Percentiles rank a stretch among this genome's conserved stretches.
These are phyloP conservation scores for Fistulinella cinereoalba DNA, from an alignment of 1,284 basidiomycete genomes.

Conservation along the genomic window DNA sequence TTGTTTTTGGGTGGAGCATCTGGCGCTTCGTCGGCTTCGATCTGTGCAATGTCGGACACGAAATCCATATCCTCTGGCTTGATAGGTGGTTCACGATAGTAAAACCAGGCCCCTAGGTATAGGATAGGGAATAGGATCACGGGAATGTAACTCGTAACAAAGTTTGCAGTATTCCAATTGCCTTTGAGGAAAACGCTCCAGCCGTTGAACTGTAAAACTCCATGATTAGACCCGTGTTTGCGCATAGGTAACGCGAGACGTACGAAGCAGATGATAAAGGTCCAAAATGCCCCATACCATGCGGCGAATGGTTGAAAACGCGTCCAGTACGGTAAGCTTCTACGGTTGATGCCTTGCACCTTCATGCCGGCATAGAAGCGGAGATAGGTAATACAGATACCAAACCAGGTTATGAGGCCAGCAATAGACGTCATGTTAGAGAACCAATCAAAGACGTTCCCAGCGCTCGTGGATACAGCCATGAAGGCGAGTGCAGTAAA, in stretches of 20 bases:
- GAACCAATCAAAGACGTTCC: constrained; percentile 76
- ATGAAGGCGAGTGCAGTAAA: constrained; percentile 77
- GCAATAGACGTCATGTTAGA: constrained; percentile 68
- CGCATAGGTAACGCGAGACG: constrained; percentile 29
- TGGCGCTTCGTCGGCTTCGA: constrained; percentile 68
- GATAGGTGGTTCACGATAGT: constrained; percentile 48
- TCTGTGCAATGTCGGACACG: constrained; percentile 63
- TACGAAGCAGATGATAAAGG: constrained; percentile 65
- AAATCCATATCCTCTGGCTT: constrained; percentile 76
- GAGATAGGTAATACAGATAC: constrained; percentile 76
- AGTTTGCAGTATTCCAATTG: constrained; percentile 56
- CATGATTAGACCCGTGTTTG: background rate
- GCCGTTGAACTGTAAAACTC: constrained; percentile 65
- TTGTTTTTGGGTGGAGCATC: constrained; percentile 71
- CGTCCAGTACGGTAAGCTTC: constrained; percentile 62
- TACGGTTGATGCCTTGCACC: constrained; percentile 70
- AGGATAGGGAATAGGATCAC: constrained; percentile 74
- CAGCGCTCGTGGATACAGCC: constrained; percentile 59
- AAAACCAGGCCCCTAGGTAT: constrained; percentile 58
- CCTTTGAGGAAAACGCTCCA: constrained; percentile 74
- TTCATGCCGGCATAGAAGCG: constrained; percentile 77
- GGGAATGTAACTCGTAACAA: constrained; percentile 81
- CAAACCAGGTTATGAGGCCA: constrained; percentile 81
- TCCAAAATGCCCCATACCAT: constrained; percentile 58
- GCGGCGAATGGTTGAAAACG: constrained; percentile 71